Conservation (phyloP, 2,329 filamentous ascomycete genomes). For the Penicillium sp. region DNA sequence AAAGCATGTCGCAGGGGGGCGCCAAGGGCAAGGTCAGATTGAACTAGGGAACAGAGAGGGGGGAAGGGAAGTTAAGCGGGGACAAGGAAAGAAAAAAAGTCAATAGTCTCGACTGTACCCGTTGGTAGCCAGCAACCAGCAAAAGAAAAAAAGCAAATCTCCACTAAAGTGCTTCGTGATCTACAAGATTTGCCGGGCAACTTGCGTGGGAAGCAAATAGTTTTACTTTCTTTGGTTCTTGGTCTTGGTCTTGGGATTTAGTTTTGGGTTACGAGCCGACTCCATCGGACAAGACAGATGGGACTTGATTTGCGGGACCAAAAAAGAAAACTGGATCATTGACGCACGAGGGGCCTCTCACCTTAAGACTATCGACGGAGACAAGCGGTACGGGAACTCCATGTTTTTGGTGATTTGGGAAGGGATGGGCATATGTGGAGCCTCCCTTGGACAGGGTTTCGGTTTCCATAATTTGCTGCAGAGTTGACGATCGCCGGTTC, state of each 20-base stretch:
- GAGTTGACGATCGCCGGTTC: neutral
- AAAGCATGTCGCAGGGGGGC: neutral
- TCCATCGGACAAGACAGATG: neutral
- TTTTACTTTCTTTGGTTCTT: neutral
- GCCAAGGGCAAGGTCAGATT: neutral
- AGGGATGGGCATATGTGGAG: neutral
- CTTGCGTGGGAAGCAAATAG: neutral
- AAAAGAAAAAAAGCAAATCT: neutral
- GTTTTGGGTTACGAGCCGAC: neutral
- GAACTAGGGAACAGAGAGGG: neutral
- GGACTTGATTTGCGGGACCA: neutral
- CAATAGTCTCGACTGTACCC: neutral
- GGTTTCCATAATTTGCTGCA: neutral
- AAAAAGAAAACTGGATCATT: neutral
- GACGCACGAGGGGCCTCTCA: neutral
- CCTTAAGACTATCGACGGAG: slow-evolving; percentile 1
- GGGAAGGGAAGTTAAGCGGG: neutral
- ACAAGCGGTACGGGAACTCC: slow-evolving; percentile 4
- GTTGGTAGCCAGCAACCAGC: neutral
- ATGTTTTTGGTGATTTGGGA: neutral
- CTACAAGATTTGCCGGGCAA: neutral
- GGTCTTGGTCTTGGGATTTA: neutral
- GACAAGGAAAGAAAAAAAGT: neutral
- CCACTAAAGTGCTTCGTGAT: neutral
- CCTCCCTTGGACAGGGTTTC: neutral